Evolutionary conservation across 345 rosid species (phyloP), one percentile per base, ranked within the genome.

Genomic region (Corchorus capsularis): DNA sequence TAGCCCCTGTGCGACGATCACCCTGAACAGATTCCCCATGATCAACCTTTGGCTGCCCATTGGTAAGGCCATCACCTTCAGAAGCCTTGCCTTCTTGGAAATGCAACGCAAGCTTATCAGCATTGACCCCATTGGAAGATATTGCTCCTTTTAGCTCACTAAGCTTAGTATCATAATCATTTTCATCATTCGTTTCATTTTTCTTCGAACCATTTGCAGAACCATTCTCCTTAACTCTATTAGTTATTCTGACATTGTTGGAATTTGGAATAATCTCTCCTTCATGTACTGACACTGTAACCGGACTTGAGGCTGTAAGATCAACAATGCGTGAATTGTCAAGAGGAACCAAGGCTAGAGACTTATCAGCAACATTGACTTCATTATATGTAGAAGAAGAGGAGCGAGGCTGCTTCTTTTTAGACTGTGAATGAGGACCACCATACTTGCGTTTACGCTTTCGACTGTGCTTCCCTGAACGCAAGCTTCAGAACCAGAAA

Each of bases 121-220:
- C 79, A 79, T 72, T 75, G 37, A 56, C 79, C 73, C 85, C 94
- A 80, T 82, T 87, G 63, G 73, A 74, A 37, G 81, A 78, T 8
- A 82, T 66, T 60, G 87, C 78, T 77, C 93, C 97, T 77, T 85
- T 86, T 69, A 92, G 89, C 78, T 94, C 98, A 70, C 91, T 92
- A 56, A 89, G 96, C 78, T 90, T 96, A 17, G 98, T 96, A 86
- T 92, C 97, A 75, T 94, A 88, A 63, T 94, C 97, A 59, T 76
- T 80, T 78, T 87, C 93, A 61, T 87, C 89, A 43, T 77, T 84
- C 67, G 80, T 61, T 70, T 80, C 78, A 55, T 74, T 75, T 75
- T 73, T 82, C 43, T 86, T 81, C 20, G 78, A 75, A 55, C 82
- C 86, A 80, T 77, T 74, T 13, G 71, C 56, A 43, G 82, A 73